Evolutionary conservation across 2,329 filamentous ascomycete genomes (phyloP), one percentile per base, ranked within the genome.

Genomic region (Calonectria pseudoreteaudii): DNA sequence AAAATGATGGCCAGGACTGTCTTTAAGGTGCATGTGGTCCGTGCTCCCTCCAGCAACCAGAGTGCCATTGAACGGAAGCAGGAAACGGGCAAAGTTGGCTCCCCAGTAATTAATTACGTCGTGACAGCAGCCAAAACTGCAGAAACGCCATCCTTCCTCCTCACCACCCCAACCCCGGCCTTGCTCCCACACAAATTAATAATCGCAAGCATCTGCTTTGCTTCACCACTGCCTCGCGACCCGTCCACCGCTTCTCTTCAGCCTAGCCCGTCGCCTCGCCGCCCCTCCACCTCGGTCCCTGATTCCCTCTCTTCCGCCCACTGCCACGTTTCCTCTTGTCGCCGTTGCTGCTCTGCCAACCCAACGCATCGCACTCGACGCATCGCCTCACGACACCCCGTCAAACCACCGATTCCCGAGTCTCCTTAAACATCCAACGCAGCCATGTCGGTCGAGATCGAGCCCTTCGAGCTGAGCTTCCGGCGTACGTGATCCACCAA

Each of bases 381-480:
- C 70, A 76, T 80, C 56, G 56, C 16, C 78, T 74, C 79, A 73
- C 79, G 73, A 80, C 74, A 77, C 74, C 50, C 16, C 75, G 72
- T 70, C 66, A 69, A 65, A 49, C 38, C 70, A 65, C 56, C 68
- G 50, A 72, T 34, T 41, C 47, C 47, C 58, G 66, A 49, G 31
- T 49, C 30, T 18, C 11, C 31, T 16, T 62, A 36, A 72, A 72
- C 13, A 75, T 71, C 68, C 58, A 14, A n/a, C 72, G 56, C 74
- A 86, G 90, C 82, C 87, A 98, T 98, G 97, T 97, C 96, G 81
- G 94, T 99, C 88, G 94, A 98, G 82, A 94, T 99, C 84, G 93
- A 97, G 82, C 97, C 96, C 74, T 86, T 91, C 80, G 97, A 98
- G 91, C 92, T 99, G 84, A 94, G 92, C 88, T 99, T 99, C 88